These are phyloP conservation scores for Juglanconis juglandina DNA, from an alignment of 2,329 filamentous ascomycete genomes.

Conservation along the genomic window DNA sequence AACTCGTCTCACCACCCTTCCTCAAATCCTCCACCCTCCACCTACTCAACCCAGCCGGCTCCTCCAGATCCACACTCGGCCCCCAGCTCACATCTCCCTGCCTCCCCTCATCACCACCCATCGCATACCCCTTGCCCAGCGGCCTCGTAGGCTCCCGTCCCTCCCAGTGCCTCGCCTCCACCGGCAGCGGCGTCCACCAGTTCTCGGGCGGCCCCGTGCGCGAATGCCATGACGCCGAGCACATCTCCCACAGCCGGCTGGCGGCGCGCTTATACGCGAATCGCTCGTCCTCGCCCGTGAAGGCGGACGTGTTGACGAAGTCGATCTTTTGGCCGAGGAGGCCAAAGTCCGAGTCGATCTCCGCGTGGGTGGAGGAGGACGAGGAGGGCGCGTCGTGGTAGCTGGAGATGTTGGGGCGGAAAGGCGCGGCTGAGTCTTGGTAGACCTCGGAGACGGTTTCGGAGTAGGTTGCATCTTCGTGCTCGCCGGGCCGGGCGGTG, in stretches of 20 bases:
- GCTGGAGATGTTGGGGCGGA: slow-evolving; percentile 72
- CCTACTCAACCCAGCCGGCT: slow-evolving; percentile 39
- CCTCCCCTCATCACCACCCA: not conserved
- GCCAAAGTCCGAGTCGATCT: slow-evolving; percentile 56
- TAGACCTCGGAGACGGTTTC: slow-evolving; percentile 71
- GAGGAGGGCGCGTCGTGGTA: slow-evolving; percentile 42
- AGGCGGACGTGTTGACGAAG: slow-evolving; percentile 62
- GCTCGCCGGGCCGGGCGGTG: slow-evolving; percentile 21
- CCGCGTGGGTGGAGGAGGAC: slow-evolving; percentile 50
- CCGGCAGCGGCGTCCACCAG: slow-evolving; percentile 68
- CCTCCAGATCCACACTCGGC: slow-evolving; percentile 38
- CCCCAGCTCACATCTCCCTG: slow-evolving; percentile 39
- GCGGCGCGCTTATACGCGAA: slow-evolving; percentile 78
- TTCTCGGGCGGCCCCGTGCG: slow-evolving; percentile 44
- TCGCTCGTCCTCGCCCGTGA: slow-evolving; percentile 77
- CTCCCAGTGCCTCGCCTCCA: slow-evolving; percentile 50
- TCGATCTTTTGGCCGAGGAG: slow-evolving; percentile 44
- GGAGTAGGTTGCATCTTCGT: slow-evolving; percentile 54
- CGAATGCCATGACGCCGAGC: slow-evolving; percentile 68
- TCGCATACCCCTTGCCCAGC: slow-evolving; percentile 16
- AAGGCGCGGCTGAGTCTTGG: slow-evolving; percentile 72
- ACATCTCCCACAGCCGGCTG: slow-evolving; percentile 80
- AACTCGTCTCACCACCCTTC: slow-evolving; percentile 13
- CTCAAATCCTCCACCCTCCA: slow-evolving; percentile 30
- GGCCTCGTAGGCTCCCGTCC: slow-evolving; percentile 21